Evolutionary conservation across 371 early-diverging fungal genomes (phyloP).

Genomic region (Mucor mucedo): DNA sequence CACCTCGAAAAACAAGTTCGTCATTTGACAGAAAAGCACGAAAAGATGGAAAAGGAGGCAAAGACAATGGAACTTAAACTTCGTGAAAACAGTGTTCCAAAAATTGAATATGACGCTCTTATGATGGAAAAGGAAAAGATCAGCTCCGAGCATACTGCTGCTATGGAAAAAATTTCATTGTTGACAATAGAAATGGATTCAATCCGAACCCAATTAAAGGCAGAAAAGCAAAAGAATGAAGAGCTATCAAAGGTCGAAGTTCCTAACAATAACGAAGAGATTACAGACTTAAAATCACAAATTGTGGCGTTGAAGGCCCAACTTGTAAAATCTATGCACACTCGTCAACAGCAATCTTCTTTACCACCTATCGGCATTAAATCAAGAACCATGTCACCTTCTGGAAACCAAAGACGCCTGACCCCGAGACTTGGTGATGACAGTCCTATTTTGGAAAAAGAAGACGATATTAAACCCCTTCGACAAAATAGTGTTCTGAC

Average conservation of each 20-base stretch:
- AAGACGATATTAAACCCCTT: slow-evolving; percentile 13
- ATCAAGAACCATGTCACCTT: slow-evolving; percentile 25
- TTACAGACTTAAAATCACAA: slow-evolving; percentile 40
- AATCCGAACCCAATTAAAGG: slow-evolving; percentile 59
- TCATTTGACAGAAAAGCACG: slow-evolving; percentile 72
- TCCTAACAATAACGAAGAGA: slow-evolving; percentile 9
- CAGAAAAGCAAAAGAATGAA: slow-evolving; percentile 72
- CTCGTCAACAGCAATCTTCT: slow-evolving; percentile 29
- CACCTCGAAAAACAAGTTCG: slow-evolving; percentile 67
- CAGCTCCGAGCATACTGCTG: slow-evolving; percentile 41
- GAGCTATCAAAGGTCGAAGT: slow-evolving; percentile 45
- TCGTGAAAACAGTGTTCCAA: slow-evolving; percentile 61
- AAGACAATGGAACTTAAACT: slow-evolving; percentile 44
- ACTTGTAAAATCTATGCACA: slow-evolving; percentile 35
- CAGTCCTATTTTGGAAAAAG: neutral
- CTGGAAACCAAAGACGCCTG: slow-evolving; percentile 10
- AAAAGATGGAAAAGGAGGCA: slow-evolving; percentile 51
- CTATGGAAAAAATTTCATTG: slow-evolving; percentile 53
- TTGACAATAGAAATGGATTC: slow-evolving; percentile 61
- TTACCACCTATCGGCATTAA: slow-evolving; percentile 11
- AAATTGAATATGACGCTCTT: slow-evolving; percentile 61
- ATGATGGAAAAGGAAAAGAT: slow-evolving; percentile 48
- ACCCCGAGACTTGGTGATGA: neutral
- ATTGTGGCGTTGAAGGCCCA: slow-evolving; percentile 45
- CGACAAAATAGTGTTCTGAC: slow-evolving; percentile 21